phyloP scores from a whole-genome alignment of 345 rosid species.

The Carallia brachiata region DNA sequence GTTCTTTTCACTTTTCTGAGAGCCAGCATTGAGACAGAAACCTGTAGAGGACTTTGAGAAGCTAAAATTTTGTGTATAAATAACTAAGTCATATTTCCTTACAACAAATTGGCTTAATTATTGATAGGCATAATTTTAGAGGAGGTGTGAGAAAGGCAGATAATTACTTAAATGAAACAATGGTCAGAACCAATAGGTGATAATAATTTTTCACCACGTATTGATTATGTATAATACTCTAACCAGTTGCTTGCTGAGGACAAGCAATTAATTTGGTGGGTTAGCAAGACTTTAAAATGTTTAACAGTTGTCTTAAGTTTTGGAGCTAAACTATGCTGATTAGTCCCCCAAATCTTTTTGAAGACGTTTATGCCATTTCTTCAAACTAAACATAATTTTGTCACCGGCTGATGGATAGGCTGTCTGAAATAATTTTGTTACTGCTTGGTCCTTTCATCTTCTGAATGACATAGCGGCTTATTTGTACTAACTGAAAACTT shows the following conservation, averaged over 20 bases:
- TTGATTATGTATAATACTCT: not conserved
- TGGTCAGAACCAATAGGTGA: too few species aligned
- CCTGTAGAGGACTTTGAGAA: not conserved
- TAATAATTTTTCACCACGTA: not conserved
- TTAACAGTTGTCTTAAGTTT: not conserved
- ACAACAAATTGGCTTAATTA: not conserved
- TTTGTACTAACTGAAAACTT: not conserved
- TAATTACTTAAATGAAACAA: too few species aligned
- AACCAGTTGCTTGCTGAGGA: not conserved
- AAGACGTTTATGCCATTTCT: too few species aligned
- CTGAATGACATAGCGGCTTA: too few species aligned
- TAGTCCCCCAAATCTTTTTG: not conserved
- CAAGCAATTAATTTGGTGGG: not conserved
- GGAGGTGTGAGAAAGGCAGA: too few species aligned
- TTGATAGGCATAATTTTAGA: too few species aligned
- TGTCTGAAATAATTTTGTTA: not conserved
- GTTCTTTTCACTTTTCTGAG: too few species aligned
- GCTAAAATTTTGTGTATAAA: not conserved
- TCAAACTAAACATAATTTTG: not conserved
- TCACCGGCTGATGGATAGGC: not conserved
- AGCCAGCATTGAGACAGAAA: not conserved
- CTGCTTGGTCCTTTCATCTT: not conserved
- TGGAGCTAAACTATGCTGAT: not conserved
- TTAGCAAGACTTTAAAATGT: not conserved
- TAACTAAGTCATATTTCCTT: not conserved